phyloP scores from a whole-genome alignment of 1,284 basidiomycete species.

The Waitea zeae region DNA sequence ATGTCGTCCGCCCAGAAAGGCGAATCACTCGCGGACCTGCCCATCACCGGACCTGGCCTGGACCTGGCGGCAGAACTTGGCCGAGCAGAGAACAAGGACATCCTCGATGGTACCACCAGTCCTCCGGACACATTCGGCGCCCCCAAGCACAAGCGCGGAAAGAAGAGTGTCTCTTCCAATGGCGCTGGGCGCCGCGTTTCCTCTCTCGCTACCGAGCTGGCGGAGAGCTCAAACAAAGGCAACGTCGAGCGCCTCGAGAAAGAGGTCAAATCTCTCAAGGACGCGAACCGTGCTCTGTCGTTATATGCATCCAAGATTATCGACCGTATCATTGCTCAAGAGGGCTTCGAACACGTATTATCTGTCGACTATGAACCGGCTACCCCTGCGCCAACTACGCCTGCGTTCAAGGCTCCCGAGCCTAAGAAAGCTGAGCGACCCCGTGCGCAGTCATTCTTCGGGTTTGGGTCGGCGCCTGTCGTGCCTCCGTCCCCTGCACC shows the following conservation, averaged over 20 bases:
- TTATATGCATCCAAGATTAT: constrained; percentile 94
- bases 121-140: constrained; percentile 33
- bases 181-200: constrained; percentile 21
- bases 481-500: constrained; percentile 8
- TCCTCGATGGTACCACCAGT: constrained; percentile 32
- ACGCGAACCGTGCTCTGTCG: constrained; percentile 87
- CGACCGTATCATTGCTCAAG: constrained; percentile 84
- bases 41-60: constrained; percentile 72
- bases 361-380: constrained; percentile 68
- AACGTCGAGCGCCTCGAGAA: constrained; percentile 54
- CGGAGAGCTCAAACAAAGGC: constrained; percentile 21
- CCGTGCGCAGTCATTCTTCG: constrained; percentile 43
- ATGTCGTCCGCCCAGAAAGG: constrained; percentile 33
- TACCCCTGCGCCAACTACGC: constrained; percentile 17
- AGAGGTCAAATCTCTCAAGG: constrained; percentile 82
- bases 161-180: constrained; percentile 6
- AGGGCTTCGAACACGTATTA: constrained; percentile 88
- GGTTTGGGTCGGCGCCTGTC: constrained; percentile 10
- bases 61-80: constrained; percentile 85
- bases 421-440: constrained; percentile 23
- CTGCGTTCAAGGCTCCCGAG: constrained; percentile 14
- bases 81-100: constrained; percentile 69
- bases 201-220: constrained; percentile 20
- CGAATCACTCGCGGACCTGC: constrained; percentile 63
- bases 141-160: constrained; percentile 25